phyloP scores from a whole-genome alignment of 441 rosid genomes.

The Bocquillonia castaneifolia region DNA sequence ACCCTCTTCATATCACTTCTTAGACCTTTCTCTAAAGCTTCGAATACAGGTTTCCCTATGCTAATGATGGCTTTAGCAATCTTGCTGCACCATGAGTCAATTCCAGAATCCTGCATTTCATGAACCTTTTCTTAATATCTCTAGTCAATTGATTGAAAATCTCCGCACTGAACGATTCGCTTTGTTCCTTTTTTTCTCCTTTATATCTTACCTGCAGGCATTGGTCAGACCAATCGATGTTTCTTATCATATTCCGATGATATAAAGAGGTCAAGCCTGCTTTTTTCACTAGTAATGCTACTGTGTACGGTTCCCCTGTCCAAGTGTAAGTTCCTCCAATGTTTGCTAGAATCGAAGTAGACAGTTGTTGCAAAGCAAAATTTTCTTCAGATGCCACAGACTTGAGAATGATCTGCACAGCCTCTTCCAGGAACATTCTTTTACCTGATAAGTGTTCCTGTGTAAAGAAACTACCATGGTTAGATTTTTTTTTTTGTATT shows the following conservation, averaged over 20 bases:
- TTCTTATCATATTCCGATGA: conserved; percentile 71
- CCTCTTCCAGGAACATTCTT: conserved; percentile 45
- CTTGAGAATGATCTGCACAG: conserved; percentile 51
- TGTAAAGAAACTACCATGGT: conserved; percentile 11
- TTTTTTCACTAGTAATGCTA: conserved; percentile 81
- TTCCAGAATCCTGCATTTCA: conserved; percentile 56
- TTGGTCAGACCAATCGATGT: conserved; percentile 72
- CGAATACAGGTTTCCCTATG: conserved; percentile 53
- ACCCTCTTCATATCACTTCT: conserved; percentile 61
- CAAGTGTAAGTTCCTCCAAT: conserved; percentile 87
- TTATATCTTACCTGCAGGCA: conserved; percentile 52
- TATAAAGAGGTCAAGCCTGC: conserved; percentile 57
- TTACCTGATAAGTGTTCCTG: conserved; percentile 57
- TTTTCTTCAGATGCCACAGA: conserved; percentile 45
- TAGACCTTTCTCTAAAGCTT: conserved; percentile 53
- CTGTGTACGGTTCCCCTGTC: conserved; percentile 82
- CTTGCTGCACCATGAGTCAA: conserved; percentile 71
- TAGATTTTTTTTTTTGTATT: background rate
- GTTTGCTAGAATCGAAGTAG: conserved; percentile 66
- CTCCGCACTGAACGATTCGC: background rate
- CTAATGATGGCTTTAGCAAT: conserved; percentile 52
- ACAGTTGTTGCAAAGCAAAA: conserved; percentile 42
- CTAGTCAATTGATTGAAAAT: background rate
- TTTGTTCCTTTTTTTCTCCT: background rate
- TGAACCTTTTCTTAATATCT: background rate